Base-by-base conservation (phyloP, 352 stramenopile genomes). In the Phytopythium delawarense region DNA sequence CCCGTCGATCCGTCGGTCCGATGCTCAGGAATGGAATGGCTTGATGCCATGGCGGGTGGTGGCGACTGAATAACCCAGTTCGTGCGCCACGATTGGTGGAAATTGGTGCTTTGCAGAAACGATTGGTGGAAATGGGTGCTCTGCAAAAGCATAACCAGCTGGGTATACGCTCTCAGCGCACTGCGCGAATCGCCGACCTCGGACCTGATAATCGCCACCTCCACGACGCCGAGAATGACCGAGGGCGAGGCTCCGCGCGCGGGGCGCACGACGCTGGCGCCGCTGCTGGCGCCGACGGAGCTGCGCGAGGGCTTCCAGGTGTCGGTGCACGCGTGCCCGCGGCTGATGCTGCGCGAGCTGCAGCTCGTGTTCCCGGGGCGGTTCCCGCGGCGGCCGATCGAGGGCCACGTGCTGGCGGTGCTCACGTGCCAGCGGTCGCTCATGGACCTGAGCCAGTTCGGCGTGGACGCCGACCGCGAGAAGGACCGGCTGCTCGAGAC, bases 401-500 rank as follows among this genome's bases (percentile, higher is more conserved):
- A 76, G 20, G 66, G 64, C 42, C 69, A 58, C 59, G 65, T 98
- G 59, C 73, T 98, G 40, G 92, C 89, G 0, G 85, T 99, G 49
- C 82, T 97, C 46, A 98, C 96, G 35, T 98, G 94, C 76, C 96
- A 99, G 77, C 84, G 83, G 49, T 89, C 96, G 49, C 77, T 87
- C 51, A 87, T 98, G 76, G 94, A 99, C 84, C 75, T 98, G 50
- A 97, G 97, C n/a, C 86, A 95, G 55, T 94, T 98, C 35, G 95
- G 94, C 35, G 76, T 96, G 61, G 83, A 98, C 48, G 91, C 97
- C 32, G 96, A 98, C 67, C 64, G 73, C 39, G 96, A 99, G 79
- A 99, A 99, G 66, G 95, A 99, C 78, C 79, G 92, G 32, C 77
- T 98, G n/a, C 84, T 98, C 1, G 97, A 98, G 72, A 87, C 84